Base-by-base conservation (phyloP, 805 yeast species). In the Hagleromyces aurorensis region DNA sequence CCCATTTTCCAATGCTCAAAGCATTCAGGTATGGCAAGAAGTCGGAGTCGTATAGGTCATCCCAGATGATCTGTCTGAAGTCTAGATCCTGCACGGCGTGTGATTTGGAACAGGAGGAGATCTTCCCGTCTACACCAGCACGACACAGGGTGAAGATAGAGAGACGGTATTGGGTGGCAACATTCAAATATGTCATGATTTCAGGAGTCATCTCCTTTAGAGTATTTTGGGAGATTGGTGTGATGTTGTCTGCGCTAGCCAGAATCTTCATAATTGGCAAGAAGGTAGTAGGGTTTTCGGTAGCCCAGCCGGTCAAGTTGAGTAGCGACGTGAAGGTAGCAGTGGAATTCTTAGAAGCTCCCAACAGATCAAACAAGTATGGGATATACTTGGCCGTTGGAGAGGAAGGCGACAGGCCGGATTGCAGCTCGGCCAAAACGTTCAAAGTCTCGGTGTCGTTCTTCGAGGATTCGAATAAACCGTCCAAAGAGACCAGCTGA, bases 11-110 rank as follows among this genome's bases (percentile, higher is more conserved):
- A 20, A 55, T 36, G 18, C 42, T 37, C 34, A 56, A 32, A 15
- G 57, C 58, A 11, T 37, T 37, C 25, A 54, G 27, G 26, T 52
- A 55, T 22, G 59, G 58, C 6, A 38, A 34, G 29, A 54, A 50
- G 13, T 52, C 52, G 9, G 61, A 56, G 6, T 36, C 37, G 13
- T 29, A 33, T 25, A 56, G 30, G 25, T 52, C 52, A n/a, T 40
- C 33, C 41, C 44, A 55, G 22, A 55, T 41, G 29, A 54, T 52
- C 5, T 36, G 31, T 39, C 55, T 50, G 45, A 55, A 50, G 27
- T 52, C 46, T 29, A 56, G 37, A 27, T 50, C 36, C 41, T 56
- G 61, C 14, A 56, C 60, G 13, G 59, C 52, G 27, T 52, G 57
- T 4, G 50, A 29, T 13, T 36, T 36, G 15, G 44, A 39, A 34